Evolutionary conservation across 116 monocot genomes (phyloP).

Genomic region (Phalaenopsis hybrid): DNA sequence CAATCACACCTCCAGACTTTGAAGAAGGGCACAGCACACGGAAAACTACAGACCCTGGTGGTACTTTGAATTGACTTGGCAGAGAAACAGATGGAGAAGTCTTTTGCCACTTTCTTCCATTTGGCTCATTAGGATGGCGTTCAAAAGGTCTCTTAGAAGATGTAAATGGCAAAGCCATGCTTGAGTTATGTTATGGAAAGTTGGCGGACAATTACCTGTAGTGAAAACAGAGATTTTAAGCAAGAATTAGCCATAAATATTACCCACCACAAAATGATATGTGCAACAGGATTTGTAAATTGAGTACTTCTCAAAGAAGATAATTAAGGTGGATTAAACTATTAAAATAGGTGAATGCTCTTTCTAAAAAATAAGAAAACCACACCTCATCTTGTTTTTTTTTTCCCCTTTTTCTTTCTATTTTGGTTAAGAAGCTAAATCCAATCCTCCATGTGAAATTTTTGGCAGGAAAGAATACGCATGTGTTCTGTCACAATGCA

Average conservation of each 20-base stretch:
- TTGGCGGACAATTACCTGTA: background rate
- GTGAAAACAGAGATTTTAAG: background rate
- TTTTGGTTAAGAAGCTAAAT: no score
- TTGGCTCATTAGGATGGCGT: slow-evolving; percentile 29
- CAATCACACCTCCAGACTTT: slow-evolving; percentile 73
- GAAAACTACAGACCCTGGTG: slow-evolving; percentile 43
- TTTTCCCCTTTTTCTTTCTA: no score
- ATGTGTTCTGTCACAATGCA: no score
- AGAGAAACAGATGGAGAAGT: slow-evolving; percentile 23
- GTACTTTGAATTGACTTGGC: slow-evolving; percentile 21
- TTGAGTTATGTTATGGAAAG: background rate
- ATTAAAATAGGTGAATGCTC: no score
- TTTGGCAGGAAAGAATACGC: no score
- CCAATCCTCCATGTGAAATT: no score
- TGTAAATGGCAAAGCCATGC: slow-evolving; percentile 40
- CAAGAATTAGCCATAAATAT: background rate
- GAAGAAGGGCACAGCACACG: slow-evolving; percentile 76
- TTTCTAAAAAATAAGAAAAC: no score
- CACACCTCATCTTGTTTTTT: no score
- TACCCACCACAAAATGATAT: background rate
- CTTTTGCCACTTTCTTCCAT: slow-evolving; percentile 75
- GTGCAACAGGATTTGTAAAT: background rate
- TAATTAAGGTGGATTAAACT: no score
- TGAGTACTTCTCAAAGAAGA: background rate
- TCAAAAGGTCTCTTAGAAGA: slow-evolving; percentile 64